These are phyloP conservation scores for Castanea mollissima DNA, from an alignment of 306 rosid species.

Conservation along the genomic window DNA sequence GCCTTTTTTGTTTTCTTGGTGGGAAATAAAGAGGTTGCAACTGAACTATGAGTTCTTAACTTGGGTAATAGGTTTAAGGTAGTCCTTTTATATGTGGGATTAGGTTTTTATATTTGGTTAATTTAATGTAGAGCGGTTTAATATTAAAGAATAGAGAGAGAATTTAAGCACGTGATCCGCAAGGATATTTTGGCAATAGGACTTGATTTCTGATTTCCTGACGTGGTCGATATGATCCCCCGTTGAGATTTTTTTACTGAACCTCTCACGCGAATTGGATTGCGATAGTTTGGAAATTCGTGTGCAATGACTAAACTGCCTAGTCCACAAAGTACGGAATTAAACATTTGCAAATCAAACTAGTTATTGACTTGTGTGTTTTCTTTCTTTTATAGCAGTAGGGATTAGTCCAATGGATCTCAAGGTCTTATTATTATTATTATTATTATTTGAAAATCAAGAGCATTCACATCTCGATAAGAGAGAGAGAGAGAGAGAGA, in stretches of 20 bases:
- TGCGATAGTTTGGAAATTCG: not conserved
- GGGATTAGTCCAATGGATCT: too few species aligned
- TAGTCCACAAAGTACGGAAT: not conserved
- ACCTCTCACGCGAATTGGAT: constrained; percentile 7
- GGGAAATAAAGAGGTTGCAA: not conserved
- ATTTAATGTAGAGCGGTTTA: not conserved
- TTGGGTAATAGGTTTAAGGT: not conserved
- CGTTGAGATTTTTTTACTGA: constrained; percentile 6
- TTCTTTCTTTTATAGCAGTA: too few species aligned
- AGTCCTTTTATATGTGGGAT: not conserved
- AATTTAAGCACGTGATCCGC: constrained; percentile 66
- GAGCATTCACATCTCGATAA: too few species aligned
- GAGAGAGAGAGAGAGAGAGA: too few species aligned
- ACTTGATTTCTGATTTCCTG: not conserved
- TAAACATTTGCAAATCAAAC: not conserved
- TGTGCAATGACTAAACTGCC: not conserved
- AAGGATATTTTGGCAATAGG: constrained; percentile 35
- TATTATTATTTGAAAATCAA: too few species aligned
- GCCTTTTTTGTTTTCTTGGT: not conserved
- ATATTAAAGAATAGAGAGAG: not conserved
- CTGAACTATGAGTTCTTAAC: not conserved
- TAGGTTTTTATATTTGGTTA: not conserved
- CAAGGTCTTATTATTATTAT: too few species aligned
- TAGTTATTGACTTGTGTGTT: too few species aligned
- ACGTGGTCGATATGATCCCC: constrained; percentile 47